A percentile compares a stretch with the other conserved stretches of the same genome.
phyloP scores from a whole-genome alignment of 768 basidiomycete genomes.

The Calvatia gigantea region DNA sequence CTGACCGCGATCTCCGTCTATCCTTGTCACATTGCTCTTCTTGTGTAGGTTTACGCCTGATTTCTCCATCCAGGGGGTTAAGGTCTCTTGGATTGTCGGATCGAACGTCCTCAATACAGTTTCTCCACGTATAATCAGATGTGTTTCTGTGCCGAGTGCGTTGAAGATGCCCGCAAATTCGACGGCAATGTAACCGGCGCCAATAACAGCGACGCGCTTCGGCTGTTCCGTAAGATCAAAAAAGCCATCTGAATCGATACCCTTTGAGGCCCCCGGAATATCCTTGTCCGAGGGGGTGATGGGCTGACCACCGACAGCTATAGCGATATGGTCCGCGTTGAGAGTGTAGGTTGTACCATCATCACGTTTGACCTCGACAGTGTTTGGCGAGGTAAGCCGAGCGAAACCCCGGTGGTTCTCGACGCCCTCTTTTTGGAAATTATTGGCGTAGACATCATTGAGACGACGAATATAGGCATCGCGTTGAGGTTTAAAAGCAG shows the following conservation, averaged over 20 bases:
- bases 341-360: constrained; percentile 73
- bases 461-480: constrained; percentile 91
- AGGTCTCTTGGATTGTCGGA: constrained; percentile 73
- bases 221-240: constrained; percentile 91
- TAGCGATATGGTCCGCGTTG: constrained; percentile 70
- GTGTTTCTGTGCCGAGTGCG: constrained; percentile 87
- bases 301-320: constrained; percentile 88
- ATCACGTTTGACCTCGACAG: constrained; percentile 67
- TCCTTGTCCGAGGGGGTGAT: constrained; percentile 71
- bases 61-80: constrained; percentile 91
- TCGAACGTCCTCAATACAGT: constrained; percentile 93
- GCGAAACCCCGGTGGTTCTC: constrained; percentile 83
- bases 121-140: constrained; percentile 87
- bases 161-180: constrained; percentile 95
- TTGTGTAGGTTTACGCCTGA: constrained; percentile 91
- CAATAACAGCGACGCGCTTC: constrained; percentile 89
- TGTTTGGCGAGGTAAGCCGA: constrained; percentile 61
- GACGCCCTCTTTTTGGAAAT: constrained; percentile 83
- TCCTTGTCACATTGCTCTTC: constrained; percentile 64
- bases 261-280: constrained; percentile 88
- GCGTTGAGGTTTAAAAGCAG: constrained; percentile 85
- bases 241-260: constrained; percentile 94
- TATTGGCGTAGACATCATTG: constrained; percentile 89
- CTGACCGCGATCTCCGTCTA: constrained; percentile 73
- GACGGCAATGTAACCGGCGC: constrained; percentile 97